phyloP scores from a whole-genome alignment of 352 stramenopile species.

The Globisporangium radiosum region DNA sequence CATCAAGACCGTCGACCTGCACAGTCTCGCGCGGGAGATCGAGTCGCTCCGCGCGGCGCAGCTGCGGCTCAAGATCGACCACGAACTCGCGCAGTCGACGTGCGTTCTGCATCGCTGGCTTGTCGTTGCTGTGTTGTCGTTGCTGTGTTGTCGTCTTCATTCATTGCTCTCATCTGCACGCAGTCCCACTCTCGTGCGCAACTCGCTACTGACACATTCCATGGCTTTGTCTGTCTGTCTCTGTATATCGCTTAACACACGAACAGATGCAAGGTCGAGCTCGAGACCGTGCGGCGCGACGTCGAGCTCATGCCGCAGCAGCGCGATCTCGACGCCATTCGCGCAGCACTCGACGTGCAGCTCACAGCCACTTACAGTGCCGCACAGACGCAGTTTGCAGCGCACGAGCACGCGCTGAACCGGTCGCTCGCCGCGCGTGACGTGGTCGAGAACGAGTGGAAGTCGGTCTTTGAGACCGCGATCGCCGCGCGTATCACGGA shows the following conservation, averaged over 20 bases:
- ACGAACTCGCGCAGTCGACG: conserved; percentile 36
- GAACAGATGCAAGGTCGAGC: conserved; percentile 27
- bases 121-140: too few species aligned
- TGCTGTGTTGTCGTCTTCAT: too few species aligned
- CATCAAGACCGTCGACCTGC: conserved; percentile 16
- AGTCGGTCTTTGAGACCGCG: conserved; percentile 36
- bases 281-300: conserved; percentile 33
- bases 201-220: too few species aligned
- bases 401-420: conserved; percentile 30
- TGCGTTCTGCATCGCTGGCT: conserved; percentile 5
- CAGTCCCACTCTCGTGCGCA: too few species aligned
- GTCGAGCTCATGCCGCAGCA: conserved; percentile 25
- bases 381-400: conserved; percentile 20
- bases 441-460: conserved; percentile 53
- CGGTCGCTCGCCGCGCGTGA: conserved; percentile 26
- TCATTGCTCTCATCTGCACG: too few species aligned
- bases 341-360: conserved; percentile 30
- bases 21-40: conserved; percentile 33
- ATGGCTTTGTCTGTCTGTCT: neutral
- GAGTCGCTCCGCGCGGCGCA: conserved; percentile 47
- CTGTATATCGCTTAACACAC: neutral
- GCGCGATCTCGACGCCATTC: conserved; percentile 32
- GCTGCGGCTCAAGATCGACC: conserved; percentile 51
- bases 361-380: conserved; percentile 14
- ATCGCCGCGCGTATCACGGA: conserved; percentile 45